Evolutionary conservation across 805 yeast genomes (phyloP).

Genomic region (Candida lessepsii): DNA sequence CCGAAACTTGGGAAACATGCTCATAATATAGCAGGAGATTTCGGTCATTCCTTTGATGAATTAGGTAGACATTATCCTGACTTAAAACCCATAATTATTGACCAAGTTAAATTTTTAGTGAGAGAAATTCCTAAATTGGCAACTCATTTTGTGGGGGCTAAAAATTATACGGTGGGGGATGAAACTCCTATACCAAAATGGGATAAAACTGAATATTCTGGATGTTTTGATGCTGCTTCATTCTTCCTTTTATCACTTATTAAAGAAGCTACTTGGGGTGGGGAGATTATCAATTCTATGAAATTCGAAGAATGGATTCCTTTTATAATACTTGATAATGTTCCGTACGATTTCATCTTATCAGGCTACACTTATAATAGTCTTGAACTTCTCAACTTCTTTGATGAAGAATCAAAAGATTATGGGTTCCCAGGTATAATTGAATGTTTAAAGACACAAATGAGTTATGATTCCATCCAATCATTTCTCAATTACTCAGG

Average conservation of each 20-base stretch:
- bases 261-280: constrained; percentile 50
- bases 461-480: constrained; percentile 29
- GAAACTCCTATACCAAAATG: constrained; percentile 44
- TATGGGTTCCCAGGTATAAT: constrained; percentile 45
- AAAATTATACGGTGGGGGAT: constrained; percentile 40
- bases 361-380: constrained; percentile 55
- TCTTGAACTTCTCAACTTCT: constrained; percentile 52
- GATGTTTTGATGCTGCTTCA: constrained; percentile 49
- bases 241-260: constrained; percentile 52
- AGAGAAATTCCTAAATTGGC: constrained; percentile 44
- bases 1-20: constrained; percentile 49
- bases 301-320: constrained; percentile 46
- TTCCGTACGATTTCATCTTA: constrained; percentile 60
- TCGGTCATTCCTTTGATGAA: constrained; percentile 76
- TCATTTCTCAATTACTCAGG: constrained; percentile 29
- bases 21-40: constrained; percentile 45
- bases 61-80: constrained; percentile 80
- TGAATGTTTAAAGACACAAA: constrained; percentile 24
- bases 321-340: constrained; percentile 48
- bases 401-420: constrained; percentile 54
- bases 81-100: constrained; percentile 56
- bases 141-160: constrained; percentile 17
- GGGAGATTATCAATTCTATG: constrained; percentile 36
- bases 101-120: constrained; percentile 47
- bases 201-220: constrained; percentile 50